These are phyloP conservation scores for Globisporangium okanoganense DNA, from an alignment of 352 stramenopile species.

Conservation along the genomic window DNA sequence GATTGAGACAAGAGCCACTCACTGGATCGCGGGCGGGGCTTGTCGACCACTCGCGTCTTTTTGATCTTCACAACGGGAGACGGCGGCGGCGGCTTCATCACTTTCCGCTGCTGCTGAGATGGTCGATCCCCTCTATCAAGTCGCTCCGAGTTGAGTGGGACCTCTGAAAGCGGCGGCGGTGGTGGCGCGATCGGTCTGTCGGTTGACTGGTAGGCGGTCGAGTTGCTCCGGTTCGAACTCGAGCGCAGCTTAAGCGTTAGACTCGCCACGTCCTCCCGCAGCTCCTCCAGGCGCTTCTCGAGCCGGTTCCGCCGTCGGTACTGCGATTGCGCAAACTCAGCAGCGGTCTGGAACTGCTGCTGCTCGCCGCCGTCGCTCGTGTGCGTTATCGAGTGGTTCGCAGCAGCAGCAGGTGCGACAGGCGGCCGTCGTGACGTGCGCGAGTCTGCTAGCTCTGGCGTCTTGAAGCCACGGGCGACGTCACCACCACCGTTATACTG, in stretches of 20 bases:
- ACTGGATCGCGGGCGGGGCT: conserved; percentile 13
- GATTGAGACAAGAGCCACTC: not conserved
- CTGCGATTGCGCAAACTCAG: conserved; percentile 32
- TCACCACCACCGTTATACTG: not conserved
- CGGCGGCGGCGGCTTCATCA: not conserved
- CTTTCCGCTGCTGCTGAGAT: not conserved
- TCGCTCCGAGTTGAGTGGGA: not conserved
- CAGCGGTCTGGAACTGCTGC: conserved; percentile 5
- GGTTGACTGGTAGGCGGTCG: conserved; percentile 22
- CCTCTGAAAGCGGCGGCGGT: not conserved
- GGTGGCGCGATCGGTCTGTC: conserved; percentile 17
- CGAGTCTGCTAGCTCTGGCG: not conserved
- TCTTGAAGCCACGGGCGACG: conserved; percentile 5
- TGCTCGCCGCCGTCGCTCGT: conserved; percentile 3
- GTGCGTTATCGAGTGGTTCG: not conserved
- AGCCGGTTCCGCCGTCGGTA: conserved; percentile 53
- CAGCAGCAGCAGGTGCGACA: not conserved
- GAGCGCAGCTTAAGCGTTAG: conserved; percentile 66
- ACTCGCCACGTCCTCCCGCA: conserved; percentile 70
- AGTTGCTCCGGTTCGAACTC: conserved; percentile 26
- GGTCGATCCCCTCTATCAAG: not conserved
- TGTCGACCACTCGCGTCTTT: conserved; percentile 6
- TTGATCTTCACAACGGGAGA: conserved; percentile 8
- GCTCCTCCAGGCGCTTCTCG: conserved; percentile 62
- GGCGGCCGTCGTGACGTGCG: not conserved